A percentile compares a stretch with the other conserved stretches of the same genome.
Conservation (phyloP, 2,329 filamentous ascomycete genomes). For the Aspergillus amoenus region DNA sequence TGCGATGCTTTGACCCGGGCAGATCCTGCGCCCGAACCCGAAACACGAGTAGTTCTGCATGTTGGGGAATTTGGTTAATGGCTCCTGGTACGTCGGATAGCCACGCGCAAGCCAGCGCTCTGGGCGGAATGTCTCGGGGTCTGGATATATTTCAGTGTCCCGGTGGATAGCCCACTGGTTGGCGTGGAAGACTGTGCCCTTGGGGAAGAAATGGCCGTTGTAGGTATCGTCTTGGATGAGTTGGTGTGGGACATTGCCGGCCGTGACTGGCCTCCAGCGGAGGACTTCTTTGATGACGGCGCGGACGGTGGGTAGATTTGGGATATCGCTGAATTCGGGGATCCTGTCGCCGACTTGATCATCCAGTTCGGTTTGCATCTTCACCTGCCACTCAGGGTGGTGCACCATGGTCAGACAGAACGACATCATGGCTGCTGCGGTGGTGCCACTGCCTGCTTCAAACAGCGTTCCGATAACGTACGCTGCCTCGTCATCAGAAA, state of each 20-base stretch:
- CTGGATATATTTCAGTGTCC: not conserved
- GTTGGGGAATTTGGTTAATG: not conserved
- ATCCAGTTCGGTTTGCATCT: not conserved
- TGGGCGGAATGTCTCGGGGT: not conserved
- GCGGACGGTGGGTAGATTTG: not conserved
- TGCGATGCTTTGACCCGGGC: not conserved
- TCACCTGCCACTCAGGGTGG: not conserved
- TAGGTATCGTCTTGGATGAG: not conserved
- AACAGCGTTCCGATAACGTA: not conserved
- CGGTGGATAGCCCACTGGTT: not conserved
- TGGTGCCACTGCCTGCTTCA: not conserved
- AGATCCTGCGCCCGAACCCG: not conserved
- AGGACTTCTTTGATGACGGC: not conserved
- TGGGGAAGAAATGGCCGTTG: not conserved
- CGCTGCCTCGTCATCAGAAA: not conserved
- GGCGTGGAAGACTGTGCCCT: not conserved
- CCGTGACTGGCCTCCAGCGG: not conserved
- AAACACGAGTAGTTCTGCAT: not conserved
- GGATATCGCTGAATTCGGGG: not conserved
- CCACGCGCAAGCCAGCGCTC: not conserved
- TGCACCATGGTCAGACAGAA: not conserved
- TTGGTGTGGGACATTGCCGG: not conserved
- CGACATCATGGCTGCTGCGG: not conserved
- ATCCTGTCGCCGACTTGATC: constrained; percentile 26
- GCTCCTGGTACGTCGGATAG: not conserved